These are phyloP conservation scores for Auricularia sp. DNA, from an alignment of 768 basidiomycete genomes.

Conservation along the genomic window DNA sequence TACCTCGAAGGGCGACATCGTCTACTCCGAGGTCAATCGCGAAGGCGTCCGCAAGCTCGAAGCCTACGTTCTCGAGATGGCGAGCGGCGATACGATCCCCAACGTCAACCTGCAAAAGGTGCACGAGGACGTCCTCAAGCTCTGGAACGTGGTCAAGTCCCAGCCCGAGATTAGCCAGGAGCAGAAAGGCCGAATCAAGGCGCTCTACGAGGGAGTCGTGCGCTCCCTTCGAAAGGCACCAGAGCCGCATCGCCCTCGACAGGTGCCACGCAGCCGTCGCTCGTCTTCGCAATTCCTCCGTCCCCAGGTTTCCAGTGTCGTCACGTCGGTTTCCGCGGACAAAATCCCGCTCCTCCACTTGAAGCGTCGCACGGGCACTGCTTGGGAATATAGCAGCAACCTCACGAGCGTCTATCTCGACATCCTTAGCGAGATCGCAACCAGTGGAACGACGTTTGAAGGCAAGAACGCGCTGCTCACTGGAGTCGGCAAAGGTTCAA, in stretches of 20 bases:
- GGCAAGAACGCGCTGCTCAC: conserved; percentile 98
- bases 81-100: conserved; percentile 81
- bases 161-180: conserved; percentile 96
- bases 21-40: conserved; percentile 90
- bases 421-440: conserved; percentile 95
- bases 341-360: conserved; percentile 91
- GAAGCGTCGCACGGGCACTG: conserved; percentile 90
- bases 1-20: conserved; percentile 85
- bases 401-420: conserved; percentile 93
- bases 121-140: conserved; percentile 90
- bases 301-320: conserved; percentile 63
- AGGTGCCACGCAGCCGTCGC: conserved; percentile 57
- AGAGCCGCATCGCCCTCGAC: conserved; percentile 43
- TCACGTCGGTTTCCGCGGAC: conserved; percentile 69
- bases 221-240: conserved; percentile 78
- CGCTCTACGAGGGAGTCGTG: conserved; percentile 93
- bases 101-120: conserved; percentile 94
- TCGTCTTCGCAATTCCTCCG: conserved; percentile 97
- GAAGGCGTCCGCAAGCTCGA: conserved; percentile 96
- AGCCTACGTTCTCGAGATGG: conserved; percentile 98
- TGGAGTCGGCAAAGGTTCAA: conserved; percentile 95
- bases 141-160: conserved; percentile 95
- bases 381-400: conserved; percentile 97
- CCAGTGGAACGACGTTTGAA: conserved; percentile 95
- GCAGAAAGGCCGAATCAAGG: conserved; percentile 92